Base-by-base conservation (phyloP, 305 asterid species). In the Fraxinus latifolia region DNA sequence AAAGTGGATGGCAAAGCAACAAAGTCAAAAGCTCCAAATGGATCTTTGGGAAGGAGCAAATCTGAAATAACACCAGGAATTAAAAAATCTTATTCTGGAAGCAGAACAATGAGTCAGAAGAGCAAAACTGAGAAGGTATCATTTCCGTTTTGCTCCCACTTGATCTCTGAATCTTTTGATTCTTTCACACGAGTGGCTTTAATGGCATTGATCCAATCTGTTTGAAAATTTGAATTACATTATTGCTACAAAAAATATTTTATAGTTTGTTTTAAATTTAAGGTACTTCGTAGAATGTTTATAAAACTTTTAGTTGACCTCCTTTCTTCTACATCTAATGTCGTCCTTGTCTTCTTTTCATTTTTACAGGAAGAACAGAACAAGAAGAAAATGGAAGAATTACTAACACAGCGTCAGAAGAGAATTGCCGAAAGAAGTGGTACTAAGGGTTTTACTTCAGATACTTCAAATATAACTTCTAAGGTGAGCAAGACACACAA, bases 341-440 rank as follows among this genome's bases (percentile, higher is more conserved):
- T 44, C 25, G 23, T 62, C 19, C 25, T 29, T 11, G 6, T 74
- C 68, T 31, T 77, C 55, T 44, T 55, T 29, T 32, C 65, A 11
- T 78, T 72, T n/a, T 14, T 37, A 25, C 87, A 94, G 97, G 98
- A 92, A 81, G 95, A 94, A 70, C 97, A 89, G 84, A 89, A 84
- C 27, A 87, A 91, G 89, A 92, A 89, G 93, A 94, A 78, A 86
- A 80, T 85, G 87, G 98, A 94, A 85, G 96, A 91, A 81, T 58
- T 89, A 58, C 70, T 77, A 81, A 77, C 42, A 19, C 92, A 89
- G 87, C 93, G 98, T 7, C 97, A 94, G 75, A 92, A 87, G 87
- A 88, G 98, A 86, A 94, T 92, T 23, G 97, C 98, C 0, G 97
- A 91, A 86, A 89, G 98, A 90, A 92, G 94, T 86, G 86, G 88